Evolutionary conservation across 805 yeast genomes (phyloP), one percentile per base, ranked within the genome.

Genomic region (Clavispora santaluciae): DNA sequence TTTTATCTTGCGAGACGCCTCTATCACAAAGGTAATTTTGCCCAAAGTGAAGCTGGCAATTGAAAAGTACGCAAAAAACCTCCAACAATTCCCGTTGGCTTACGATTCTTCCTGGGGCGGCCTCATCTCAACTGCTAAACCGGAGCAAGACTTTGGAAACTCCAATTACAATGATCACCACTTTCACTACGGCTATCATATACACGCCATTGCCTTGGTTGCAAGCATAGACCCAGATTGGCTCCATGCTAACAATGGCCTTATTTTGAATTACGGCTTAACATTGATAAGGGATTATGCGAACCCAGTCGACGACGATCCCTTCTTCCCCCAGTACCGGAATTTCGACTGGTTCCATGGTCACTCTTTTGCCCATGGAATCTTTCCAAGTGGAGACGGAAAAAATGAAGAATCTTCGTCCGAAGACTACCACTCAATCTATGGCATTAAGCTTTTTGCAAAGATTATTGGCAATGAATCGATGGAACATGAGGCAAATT

Each of bases 31-130:
- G 11, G 59, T 59, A 7, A 64, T 85, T 29, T 64, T 88, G 33
- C 72, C 74, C 1, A 72, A 74, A 41, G 59, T 90, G 48, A 84
- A 86, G 54, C 52, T 61, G 15, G 93, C 96, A 0, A 69, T 90
- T 42, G 75, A 73, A 23, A 73, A 83, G 36, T 93, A 86, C 61
- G 74, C 84, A 5, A 53, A 56, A 7, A 93, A 93, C 63, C 66
- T 63, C 8, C 97, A 90, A 61, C 67, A 64, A 22, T 68, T 74
- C 22, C 95, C 95, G 0, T 73, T 91, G 55, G 75, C 76, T 11
- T 91, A 90, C 57, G 97, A 91, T 50, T 73, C 75, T 2, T 72
- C 77, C 5, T 87, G 90, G 88, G 79, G 76, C 49, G 96, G 96
- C 2, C 52, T 88, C 6, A 74, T 86, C 9, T 84, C 95, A 0